Evolutionary conservation across 176 grass and related monocot genomes (phyloP), one percentile per base, ranked within the genome.

Genomic region (Pontederia crassipes): DNA sequence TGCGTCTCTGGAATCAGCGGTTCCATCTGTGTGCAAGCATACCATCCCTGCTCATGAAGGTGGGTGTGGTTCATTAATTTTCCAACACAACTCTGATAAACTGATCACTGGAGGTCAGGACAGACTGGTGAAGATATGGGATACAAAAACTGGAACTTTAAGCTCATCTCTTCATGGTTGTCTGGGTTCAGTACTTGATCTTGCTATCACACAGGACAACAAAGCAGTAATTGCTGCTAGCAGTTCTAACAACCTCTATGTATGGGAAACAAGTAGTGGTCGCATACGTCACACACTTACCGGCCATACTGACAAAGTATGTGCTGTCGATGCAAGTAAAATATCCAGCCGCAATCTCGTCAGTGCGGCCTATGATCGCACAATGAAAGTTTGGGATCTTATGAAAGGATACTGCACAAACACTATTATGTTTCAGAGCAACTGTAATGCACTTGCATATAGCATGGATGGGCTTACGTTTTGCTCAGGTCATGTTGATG

Each of bases 401-500:
- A 77, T 89, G 46, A 83, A 80, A n/a, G 90, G 86, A 54, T 95
- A 81, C 62, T 95, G 90, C 77, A 78, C 75, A 69, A 89, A 84
- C 62, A 95, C 90, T 48, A 95, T 95, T 73, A 83, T 95, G 81
- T 92, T 81, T 28, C 69, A 75, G 57, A 98, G 87, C 75, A 98
- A 81, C 67, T 86, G 87, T 63, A 98, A 89, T 59, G 74, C 93
- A 14, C 79, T 98, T 57, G 84, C 79, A 58, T 98, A 92, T 28
- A 69, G 35, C 85, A 76, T 89, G 66, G 81, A 92, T 72, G 70
- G 80, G 32, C 79, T 86, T 59, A 83, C 70, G 16, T 80, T 98
- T 69, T 92, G 87, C 68, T 98, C 93, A n/a, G 93, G 93, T 74
- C 93, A 98, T 79, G 86, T 89, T 20, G 85, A 98, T 74, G 93